Percentiles rank a stretch among this genome's conserved stretches.
phyloP scores from a whole-genome alignment of 2,329 filamentous ascomycete species.

The Aspergillus fumigatus region DNA sequence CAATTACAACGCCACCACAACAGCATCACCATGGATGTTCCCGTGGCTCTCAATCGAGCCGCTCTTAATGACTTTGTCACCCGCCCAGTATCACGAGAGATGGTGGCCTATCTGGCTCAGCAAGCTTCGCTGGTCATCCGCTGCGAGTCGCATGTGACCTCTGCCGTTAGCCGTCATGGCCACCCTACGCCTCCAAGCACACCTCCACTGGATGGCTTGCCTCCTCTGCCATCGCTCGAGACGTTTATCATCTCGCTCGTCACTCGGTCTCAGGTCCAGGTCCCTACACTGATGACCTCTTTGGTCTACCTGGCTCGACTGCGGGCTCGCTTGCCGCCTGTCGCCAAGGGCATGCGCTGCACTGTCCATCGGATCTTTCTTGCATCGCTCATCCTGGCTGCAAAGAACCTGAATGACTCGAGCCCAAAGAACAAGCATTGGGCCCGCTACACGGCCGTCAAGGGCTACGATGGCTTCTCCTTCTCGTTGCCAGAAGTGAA shows the following conservation, averaged over 20 bases:
- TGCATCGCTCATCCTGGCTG: slow-evolving; percentile 60
- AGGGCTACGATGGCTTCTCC: slow-evolving; percentile 70
- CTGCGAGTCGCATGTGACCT: slow-evolving; percentile 49
- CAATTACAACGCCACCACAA: slow-evolving; percentile 2
- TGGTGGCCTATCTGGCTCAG: slow-evolving; percentile 45
- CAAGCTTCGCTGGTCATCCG: slow-evolving; percentile 46
- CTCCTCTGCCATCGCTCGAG: slow-evolving; percentile 70
- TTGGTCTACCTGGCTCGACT: slow-evolving; percentile 88
- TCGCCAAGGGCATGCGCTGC: slow-evolving; percentile 93
- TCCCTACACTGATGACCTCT: slow-evolving; percentile 94
- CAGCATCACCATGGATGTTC: slow-evolving; percentile 12
- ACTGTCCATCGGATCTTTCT: slow-evolving; percentile 98
- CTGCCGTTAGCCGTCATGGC: slow-evolving; percentile 39
- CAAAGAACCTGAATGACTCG: slow-evolving; percentile 98
- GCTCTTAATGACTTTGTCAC: slow-evolving; percentile 47
- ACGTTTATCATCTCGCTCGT: slow-evolving; percentile 90
- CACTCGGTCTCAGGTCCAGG: slow-evolving; percentile 89
- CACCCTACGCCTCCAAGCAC: slow-evolving; percentile 58
- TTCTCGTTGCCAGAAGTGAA: slow-evolving; percentile 96
- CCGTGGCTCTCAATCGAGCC: slow-evolving; percentile 32
- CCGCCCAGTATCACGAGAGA: slow-evolving; percentile 44
- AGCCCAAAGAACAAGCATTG: slow-evolving; percentile 99
- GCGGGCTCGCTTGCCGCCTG: slow-evolving; percentile 78
- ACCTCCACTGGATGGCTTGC: slow-evolving; percentile 48
- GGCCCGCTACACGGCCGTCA: slow-evolving; percentile 84